phyloP scores from a whole-genome alignment of 768 basidiomycete genomes.

The Erythrobasidium yunnanense region DNA sequence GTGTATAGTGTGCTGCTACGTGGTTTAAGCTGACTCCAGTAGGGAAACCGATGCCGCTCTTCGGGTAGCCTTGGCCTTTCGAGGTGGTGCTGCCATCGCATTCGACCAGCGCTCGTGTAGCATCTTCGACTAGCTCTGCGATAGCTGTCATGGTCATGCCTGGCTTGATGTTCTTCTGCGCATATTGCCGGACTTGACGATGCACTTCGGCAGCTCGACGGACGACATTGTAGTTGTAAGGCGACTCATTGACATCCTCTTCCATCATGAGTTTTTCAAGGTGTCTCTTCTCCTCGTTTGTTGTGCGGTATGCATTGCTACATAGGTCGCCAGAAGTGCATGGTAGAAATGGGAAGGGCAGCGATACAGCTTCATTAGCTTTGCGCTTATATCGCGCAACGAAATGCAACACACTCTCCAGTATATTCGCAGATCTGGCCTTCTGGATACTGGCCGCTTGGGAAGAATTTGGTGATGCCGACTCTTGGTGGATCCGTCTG shows the following conservation, averaged over 20 bases:
- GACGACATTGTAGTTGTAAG: constrained; percentile 61
- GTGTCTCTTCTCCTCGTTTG: constrained; percentile 79
- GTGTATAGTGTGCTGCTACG: constrained; percentile 92
- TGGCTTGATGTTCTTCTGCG: constrained; percentile 70
- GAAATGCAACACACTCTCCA: constrained; percentile 60
- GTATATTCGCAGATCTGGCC: constrained; percentile 86
- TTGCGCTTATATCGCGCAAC: not conserved
- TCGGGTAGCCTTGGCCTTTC: constrained; percentile 39
- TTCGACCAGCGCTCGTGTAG: constrained; percentile 80
- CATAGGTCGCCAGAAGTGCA: not conserved
- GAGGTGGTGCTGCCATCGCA: constrained; percentile 52
- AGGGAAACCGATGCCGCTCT: constrained; percentile 86
- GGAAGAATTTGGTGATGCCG: constrained; percentile 77
- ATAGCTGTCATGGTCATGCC: constrained; percentile 93
- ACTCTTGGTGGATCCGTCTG: constrained; percentile 89
- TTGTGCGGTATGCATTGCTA: constrained; percentile 77
- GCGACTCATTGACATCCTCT: constrained; percentile 60
- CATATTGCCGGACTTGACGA: constrained; percentile 73
- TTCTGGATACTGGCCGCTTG: constrained; percentile 73
- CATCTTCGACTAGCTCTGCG: constrained; percentile 82
- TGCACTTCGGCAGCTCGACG: constrained; percentile 92
- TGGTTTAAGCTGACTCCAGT: constrained; percentile 88
- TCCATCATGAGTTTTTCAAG: constrained; percentile 61
- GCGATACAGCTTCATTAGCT: not conserved
- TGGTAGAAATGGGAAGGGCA: not conserved